These are phyloP conservation scores for Nicotiana attenuata DNA, from an alignment of 257 asterid species.

Conservation along the genomic window DNA sequence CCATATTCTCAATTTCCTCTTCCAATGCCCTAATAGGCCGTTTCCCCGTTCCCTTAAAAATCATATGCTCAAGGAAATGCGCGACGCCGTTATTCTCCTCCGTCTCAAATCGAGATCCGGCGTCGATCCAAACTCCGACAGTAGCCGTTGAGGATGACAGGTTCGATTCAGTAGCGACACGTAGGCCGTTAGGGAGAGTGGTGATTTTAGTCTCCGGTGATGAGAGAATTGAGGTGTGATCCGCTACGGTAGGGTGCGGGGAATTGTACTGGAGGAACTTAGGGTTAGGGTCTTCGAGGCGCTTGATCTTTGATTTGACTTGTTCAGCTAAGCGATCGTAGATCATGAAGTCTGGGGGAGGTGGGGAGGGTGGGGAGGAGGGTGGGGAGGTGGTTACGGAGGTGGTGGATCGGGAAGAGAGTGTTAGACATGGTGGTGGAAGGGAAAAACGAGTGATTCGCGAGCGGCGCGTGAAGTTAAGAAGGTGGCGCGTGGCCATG, in stretches of 20 bases:
- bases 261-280: constrained; percentile 65
- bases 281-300: constrained; percentile 58
- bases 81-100: constrained; percentile 86
- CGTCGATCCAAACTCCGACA: constrained; percentile 89
- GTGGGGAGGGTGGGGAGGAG: constrained; percentile 44
- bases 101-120: constrained; percentile 88
- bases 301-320: constrained; percentile 53
- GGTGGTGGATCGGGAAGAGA: constrained; percentile 38
- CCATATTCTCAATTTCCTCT: constrained; percentile 98
- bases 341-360: constrained; percentile 65
- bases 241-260: constrained; percentile 48
- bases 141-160: constrained; percentile 66
- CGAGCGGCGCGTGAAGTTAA: constrained; percentile 46
- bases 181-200: constrained; percentile 81
- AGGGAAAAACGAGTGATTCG: constrained; percentile 10
- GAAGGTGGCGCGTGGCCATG: constrained; percentile 72
- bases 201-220: constrained; percentile 78
- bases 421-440: constrained; percentile 21
- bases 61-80: constrained; percentile 95
- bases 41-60: constrained; percentile 81
- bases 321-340: constrained; percentile 80
- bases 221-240: constrained; percentile 63
- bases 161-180: constrained; percentile 81
- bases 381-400: constrained; percentile 34
- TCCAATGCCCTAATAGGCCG: constrained; percentile 58